Conservation (phyloP, 176 grass and related monocot species). For the Urochloa ruziziensis region DNA sequence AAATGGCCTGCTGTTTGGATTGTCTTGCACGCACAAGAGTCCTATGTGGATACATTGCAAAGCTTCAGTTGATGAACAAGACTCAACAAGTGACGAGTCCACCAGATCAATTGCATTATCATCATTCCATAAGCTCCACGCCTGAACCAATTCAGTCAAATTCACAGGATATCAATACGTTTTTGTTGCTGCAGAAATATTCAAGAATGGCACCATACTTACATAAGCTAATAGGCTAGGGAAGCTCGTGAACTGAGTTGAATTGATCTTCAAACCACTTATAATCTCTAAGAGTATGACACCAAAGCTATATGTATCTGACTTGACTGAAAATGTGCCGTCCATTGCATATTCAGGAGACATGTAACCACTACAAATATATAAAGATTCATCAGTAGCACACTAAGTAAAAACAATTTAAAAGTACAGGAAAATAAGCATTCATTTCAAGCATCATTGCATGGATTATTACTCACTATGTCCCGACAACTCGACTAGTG, state of each 20-base stretch:
- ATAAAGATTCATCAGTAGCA: no score
- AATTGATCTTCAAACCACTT: no score
- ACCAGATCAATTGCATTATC: not conserved
- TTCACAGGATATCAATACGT: not conserved
- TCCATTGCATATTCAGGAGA: no score
- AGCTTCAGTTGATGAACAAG: not conserved
- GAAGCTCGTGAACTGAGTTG: not conserved
- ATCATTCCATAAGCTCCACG: not conserved
- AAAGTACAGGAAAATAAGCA: not conserved
- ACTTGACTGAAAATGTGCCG: no score
- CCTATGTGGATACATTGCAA: not conserved
- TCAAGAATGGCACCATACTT: not conserved
- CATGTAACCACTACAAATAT: no score
- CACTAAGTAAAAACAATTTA: no score
- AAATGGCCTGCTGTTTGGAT: not conserved
- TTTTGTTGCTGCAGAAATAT: not conserved
- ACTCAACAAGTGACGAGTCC: not conserved
- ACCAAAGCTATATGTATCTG: no score
- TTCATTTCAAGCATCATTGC: not conserved
- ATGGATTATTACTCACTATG: constrained; percentile 47
- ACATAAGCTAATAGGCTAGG: constrained; percentile 47
- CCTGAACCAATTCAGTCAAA: not conserved
- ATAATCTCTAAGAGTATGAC: no score
- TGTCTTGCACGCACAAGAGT: not conserved
- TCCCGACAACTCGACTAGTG: not conserved